Evolutionary conservation across 179 eudicot genomes (phyloP).

Genomic region (Silene coronaria): DNA sequence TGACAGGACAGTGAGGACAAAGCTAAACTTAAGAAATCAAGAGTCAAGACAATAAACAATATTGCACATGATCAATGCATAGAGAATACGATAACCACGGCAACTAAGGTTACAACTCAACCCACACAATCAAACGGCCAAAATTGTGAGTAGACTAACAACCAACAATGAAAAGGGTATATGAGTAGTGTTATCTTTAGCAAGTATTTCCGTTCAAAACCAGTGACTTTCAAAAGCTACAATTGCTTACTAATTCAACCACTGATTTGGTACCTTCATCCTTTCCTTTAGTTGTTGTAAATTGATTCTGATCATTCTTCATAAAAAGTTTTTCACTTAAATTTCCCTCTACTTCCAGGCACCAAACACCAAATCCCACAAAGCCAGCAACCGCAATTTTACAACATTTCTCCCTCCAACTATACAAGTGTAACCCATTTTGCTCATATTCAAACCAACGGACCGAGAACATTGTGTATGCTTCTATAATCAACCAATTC

Average conservation of each 20-base stretch:
- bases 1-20: too few species aligned
- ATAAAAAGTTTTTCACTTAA: background rate
- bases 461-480: background rate
- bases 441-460: background rate
- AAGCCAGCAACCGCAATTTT: background rate
- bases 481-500: background rate
- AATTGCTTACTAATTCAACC: constrained; percentile 8
- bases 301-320: background rate
- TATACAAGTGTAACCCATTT: background rate
- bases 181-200: background rate
- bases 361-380: background rate
- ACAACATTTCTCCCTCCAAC: background rate
- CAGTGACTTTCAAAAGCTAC: background rate
- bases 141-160: background rate
- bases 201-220: background rate
- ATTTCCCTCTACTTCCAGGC: background rate
- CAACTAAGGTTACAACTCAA: background rate
- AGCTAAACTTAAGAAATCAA: too few species aligned
- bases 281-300: background rate
- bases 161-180: background rate
- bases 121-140: background rate
- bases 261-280: background rate
- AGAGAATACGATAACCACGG: background rate
- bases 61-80: background rate
- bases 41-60: background rate